phyloP scores from a whole-genome alignment of 1,139 yeast species.

The Kluyveromyces marxianus region DNA sequence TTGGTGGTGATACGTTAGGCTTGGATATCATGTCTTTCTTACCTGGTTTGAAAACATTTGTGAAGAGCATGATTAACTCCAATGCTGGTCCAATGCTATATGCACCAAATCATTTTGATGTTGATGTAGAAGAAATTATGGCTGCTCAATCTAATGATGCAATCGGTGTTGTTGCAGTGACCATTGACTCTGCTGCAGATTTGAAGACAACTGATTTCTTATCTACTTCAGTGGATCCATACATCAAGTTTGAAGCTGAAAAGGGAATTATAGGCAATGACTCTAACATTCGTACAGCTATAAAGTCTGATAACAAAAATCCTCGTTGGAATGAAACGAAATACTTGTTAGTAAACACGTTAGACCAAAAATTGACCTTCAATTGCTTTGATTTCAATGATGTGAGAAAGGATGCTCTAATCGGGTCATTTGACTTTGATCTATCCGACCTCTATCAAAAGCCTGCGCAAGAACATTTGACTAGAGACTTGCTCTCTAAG shows the following conservation, averaged over 20 bases:
- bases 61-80: constrained; percentile 59
- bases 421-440: constrained; percentile 52
- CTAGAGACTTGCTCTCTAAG: constrained; percentile 36
- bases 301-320: constrained; percentile 45
- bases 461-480: constrained; percentile 27
- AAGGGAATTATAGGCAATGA: constrained; percentile 33
- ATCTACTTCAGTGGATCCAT: constrained; percentile 50
- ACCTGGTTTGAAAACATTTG: constrained; percentile 73
- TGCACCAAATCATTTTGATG: constrained; percentile 74
- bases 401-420: constrained; percentile 46
- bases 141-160: constrained; percentile 58
- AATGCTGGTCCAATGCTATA: constrained; percentile 68
- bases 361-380: constrained; percentile 51
- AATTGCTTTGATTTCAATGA: constrained; percentile 48
- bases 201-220: constrained; percentile 40
- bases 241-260: constrained; percentile 43
- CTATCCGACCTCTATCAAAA: constrained; percentile 53
- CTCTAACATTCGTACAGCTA: constrained; percentile 44
- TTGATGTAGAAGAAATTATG: constrained; percentile 65
- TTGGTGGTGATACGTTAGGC: constrained; percentile 80
- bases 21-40: constrained; percentile 74
- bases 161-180: constrained; percentile 59
- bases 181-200: constrained; percentile 45
- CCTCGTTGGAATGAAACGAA: constrained; percentile 65
- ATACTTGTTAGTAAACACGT: constrained; percentile 48